phyloP scores from a whole-genome alignment of 1,139 yeast genomes.

The Candida sp. region DNA sequence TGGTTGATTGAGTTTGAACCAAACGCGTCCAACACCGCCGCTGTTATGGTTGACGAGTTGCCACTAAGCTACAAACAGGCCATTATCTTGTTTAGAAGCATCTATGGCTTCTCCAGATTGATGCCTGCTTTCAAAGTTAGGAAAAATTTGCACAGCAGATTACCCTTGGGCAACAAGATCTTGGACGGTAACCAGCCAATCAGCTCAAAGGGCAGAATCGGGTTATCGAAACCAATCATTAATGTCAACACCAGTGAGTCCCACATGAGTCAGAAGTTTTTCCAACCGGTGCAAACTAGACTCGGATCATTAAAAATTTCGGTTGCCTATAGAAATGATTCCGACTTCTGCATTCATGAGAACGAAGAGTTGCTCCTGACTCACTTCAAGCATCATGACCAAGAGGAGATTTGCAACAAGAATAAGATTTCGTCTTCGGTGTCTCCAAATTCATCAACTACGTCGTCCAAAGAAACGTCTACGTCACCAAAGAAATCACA shows the following conservation, averaged over 20 bases:
- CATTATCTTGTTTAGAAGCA: conserved; percentile 71
- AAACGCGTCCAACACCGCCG: conserved; percentile 23
- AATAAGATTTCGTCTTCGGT: conserved; percentile 21
- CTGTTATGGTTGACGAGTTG: conserved; percentile 47
- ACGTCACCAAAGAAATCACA: conserved; percentile 9
- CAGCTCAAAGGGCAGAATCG: conserved; percentile 82
- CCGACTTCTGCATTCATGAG: conserved; percentile 69
- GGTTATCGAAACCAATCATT: conserved; percentile 72
- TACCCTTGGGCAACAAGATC: conserved; percentile 58
- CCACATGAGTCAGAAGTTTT: conserved; percentile 62
- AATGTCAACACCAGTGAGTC: conserved; percentile 40
- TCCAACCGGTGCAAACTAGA: conserved; percentile 75
- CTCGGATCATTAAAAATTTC: conserved; percentile 75
- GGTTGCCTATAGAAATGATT: conserved; percentile 78
- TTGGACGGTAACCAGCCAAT: conserved; percentile 82
- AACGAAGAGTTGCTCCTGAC: conserved; percentile 66
- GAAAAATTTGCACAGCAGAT: conserved; percentile 33
- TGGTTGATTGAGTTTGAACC: conserved; percentile 86
- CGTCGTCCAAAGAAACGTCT: conserved; percentile 14
- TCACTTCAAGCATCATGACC: conserved; percentile 42
- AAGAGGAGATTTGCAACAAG: conserved; percentile 4
- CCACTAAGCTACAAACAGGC: conserved; percentile 81
- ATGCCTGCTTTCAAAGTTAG: conserved; percentile 73
- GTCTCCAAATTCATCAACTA: conserved; percentile 32
- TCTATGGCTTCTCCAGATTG: conserved; percentile 68